Base-by-base conservation (phyloP, 1,139 yeast genomes). In the Yamadazyma taylorii region DNA sequence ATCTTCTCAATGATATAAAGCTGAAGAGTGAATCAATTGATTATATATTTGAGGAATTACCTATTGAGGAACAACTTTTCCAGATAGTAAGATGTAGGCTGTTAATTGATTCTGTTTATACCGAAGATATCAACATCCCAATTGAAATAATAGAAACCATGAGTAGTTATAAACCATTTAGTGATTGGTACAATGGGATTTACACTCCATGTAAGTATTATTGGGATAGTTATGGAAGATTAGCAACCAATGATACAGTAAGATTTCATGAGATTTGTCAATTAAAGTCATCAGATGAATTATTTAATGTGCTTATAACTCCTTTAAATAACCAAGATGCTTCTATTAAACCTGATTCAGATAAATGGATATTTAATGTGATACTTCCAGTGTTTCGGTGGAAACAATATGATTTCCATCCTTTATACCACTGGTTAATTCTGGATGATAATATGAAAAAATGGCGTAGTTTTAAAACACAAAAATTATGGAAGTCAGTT, bases 171-270 rank as follows among this genome's bases (percentile, higher is more conserved):
- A 44, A 37, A 2, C 55, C 55, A 10, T 63, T 61, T 43, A 26
- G 43, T 1, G 22, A 38, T 3, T 69, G 75, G 74, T 49, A 45
- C 30, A 30, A 43, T 4, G 68, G 68, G 1, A 30, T 59, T 3
- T 44, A 66, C 8, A 33, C 39, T 22, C 73, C 73, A 1, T 69
- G 47, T 43, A 40, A 45, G 26, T 63, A 60, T 43, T 69, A 58
- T 41, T 59, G 65, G 60, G 52, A 45, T 19, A 53, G 55, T 33
- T 59, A 51, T 40, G 68, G 58, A 1, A 34, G 41, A 1, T 38
- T 51, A 3, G 40, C 46, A 19, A 46, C 48, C 5, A 19, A 17
- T 4, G 35, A 42, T 17, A 25, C 35, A 4, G 33, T 40, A 2
- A 36, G 34, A 13, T 46, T 52, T 19, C 46, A 53, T 23, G 49